Percentiles rank a stretch among this genome's conserved stretches.
Conservation (phyloP, 1,284 basidiomycete genomes). For the Quambalaria eucalypti region DNA sequence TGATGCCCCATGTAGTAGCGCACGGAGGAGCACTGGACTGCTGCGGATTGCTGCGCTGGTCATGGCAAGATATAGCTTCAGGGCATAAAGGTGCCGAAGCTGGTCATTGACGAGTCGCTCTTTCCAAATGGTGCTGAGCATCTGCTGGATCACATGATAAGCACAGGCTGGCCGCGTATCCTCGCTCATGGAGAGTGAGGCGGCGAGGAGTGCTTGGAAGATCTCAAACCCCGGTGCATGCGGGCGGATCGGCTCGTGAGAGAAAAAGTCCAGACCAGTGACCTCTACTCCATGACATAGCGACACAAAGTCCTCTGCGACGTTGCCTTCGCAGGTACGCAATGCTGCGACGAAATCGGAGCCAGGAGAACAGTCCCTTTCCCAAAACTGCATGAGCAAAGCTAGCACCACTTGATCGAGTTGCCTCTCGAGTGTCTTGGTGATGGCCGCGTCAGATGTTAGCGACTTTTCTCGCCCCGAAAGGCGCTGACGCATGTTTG, state of each 20-base stretch:
- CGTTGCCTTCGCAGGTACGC: background rate
- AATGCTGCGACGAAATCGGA: background rate
- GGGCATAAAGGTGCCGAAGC: slow-evolving; percentile 62
- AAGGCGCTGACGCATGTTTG: background rate
- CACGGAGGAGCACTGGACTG: slow-evolving; percentile 30
- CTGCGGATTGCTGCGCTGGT: slow-evolving; percentile 11
- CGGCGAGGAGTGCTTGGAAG: slow-evolving; percentile 5
- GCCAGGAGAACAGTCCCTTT: background rate
- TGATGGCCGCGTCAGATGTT: background rate
- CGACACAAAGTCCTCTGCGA: background rate
- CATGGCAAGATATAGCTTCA: slow-evolving; percentile 49
- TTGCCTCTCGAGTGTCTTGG: background rate
- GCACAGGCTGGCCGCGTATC: background rate
- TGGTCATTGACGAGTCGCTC: slow-evolving; percentile 80
- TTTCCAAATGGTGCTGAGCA: slow-evolving; percentile 61
- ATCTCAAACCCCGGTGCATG: slow-evolving; percentile 12
- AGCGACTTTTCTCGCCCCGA: background rate
- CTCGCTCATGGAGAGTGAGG: background rate
- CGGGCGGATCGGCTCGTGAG: slow-evolving; percentile 24
- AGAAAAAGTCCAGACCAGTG: background rate
- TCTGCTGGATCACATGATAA: slow-evolving; percentile 51
- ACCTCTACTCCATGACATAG: background rate
- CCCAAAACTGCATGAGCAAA: background rate
- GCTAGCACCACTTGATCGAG: background rate
- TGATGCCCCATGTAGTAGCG: slow-evolving; percentile 61